phyloP scores from a whole-genome alignment of 495 filamentous ascomycete genomes.

The Aspergillus sclerotiicarbonarius region DNA sequence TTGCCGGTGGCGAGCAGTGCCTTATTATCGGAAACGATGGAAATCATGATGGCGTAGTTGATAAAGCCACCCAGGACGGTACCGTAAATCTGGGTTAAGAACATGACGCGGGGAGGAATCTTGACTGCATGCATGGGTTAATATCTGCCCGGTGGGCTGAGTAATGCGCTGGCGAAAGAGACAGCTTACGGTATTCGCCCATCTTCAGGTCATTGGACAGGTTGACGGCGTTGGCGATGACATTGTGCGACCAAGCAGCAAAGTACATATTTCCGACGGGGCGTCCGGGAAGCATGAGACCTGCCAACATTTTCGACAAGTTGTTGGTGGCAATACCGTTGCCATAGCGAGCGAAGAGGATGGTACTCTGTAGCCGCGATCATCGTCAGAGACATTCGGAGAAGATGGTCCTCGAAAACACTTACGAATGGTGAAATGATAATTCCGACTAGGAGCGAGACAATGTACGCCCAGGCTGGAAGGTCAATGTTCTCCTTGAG shows the following conservation, averaged over 20 bases:
- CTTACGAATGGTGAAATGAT: constrained; percentile 36
- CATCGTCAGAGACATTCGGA: neutral
- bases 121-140: constrained; percentile 29
- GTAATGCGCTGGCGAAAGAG: neutral
- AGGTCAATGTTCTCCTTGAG: constrained; percentile 49
- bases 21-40: constrained; percentile 37
- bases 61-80: constrained; percentile 45
- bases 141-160: neutral
- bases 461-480: constrained; percentile 55
- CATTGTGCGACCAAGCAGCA: constrained; percentile 39
- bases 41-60: constrained; percentile 51
- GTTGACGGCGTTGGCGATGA: constrained; percentile 31
- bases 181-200: constrained; percentile 34
- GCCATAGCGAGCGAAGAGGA: constrained; percentile 34
- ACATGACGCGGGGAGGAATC: constrained; percentile 45
- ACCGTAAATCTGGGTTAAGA: constrained; percentile 44
- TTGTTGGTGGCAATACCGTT: constrained; percentile 40
- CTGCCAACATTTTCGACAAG: constrained; percentile 39
- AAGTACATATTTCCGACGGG: constrained; percentile 48
- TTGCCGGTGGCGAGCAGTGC: constrained; percentile 34
- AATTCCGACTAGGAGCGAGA: constrained; percentile 35
- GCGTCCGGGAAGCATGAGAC: constrained; percentile 40
- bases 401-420: neutral
- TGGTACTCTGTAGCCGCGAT: constrained; percentile 22
- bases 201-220: constrained; percentile 40